Percentiles rank a stretch among this genome's conserved stretches.
phyloP scores from a whole-genome alignment of 2,329 filamentous ascomycete genomes.

The Diplodia corticola region DNA sequence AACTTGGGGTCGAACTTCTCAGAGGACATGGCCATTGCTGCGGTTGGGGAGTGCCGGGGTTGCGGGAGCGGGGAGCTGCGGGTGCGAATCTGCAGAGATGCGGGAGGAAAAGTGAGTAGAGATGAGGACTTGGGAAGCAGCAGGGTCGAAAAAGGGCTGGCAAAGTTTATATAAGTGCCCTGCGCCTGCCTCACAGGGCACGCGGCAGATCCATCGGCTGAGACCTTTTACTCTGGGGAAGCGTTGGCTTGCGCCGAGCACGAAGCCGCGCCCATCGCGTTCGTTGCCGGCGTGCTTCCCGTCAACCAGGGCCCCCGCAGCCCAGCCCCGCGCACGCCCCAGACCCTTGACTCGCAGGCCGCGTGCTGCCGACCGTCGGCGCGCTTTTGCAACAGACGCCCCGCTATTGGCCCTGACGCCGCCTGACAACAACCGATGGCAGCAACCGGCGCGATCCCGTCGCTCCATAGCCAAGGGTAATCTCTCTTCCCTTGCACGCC shows the following conservation, averaged over 20 bases:
- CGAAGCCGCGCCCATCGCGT: background rate
- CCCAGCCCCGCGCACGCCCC: constrained; percentile 10
- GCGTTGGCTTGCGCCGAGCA: background rate
- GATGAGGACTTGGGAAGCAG: background rate
- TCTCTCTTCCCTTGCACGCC: constrained; percentile 14
- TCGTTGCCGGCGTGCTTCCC: constrained; percentile 17
- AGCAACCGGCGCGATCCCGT: constrained; percentile 2
- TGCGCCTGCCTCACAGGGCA: background rate
- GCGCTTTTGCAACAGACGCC: background rate
- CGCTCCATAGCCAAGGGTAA: constrained; percentile 5
- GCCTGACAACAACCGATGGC: constrained; percentile 16
- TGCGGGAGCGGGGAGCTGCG: background rate
- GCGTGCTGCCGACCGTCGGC: background rate
- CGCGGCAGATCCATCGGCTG: constrained; percentile 23
- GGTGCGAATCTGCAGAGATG: background rate
- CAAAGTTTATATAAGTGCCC: constrained; percentile 8
- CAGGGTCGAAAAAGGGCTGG: background rate
- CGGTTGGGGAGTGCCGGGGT: background rate
- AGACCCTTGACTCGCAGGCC: background rate
- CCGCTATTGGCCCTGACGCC: background rate
- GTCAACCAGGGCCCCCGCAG: constrained; percentile 11
- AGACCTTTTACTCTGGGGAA: constrained; percentile 5
- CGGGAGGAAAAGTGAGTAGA: background rate
- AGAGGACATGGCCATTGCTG: constrained; percentile 16
- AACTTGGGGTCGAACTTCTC: constrained; percentile 70